These are phyloP conservation scores for Fusarium albosuccineum DNA, from an alignment of 2,329 filamentous ascomycete genomes.

Conservation along the genomic window DNA sequence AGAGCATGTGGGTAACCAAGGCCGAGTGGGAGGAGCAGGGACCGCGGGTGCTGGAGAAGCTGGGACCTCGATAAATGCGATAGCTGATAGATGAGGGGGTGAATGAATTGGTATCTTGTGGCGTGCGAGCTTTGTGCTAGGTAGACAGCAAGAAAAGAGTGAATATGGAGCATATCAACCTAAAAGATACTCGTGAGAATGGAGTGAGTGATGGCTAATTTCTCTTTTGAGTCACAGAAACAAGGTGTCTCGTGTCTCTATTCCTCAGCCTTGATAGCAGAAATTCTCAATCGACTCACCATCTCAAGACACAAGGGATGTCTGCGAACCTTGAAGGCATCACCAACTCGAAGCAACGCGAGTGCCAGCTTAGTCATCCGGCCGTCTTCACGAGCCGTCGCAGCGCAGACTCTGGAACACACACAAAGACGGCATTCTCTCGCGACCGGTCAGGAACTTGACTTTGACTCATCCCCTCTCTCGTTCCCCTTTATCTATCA, in stretches of 20 bases:
- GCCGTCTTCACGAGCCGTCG: conserved; percentile 14
- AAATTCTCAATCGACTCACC: background rate
- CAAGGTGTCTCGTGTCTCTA: too few species aligned
- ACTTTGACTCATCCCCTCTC: background rate
- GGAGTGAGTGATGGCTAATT: background rate
- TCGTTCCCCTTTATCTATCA: background rate
- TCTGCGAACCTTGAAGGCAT: conserved; percentile 9
- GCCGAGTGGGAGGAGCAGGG: conserved; percentile 97
- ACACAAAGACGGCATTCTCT: conserved; percentile 13
- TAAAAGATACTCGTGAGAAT: background rate
- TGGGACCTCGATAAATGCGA: conserved; percentile 80
- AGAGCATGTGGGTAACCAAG: conserved; percentile 99
- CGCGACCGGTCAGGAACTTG: conserved; percentile 18
- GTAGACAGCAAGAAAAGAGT: conserved; percentile 46
- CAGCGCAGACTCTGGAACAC: conserved; percentile 26
- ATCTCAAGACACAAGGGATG: background rate
- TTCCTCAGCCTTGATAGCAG: too few species aligned
- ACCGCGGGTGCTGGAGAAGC: conserved; percentile 85
- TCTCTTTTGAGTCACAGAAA: too few species aligned
- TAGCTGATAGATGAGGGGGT: conserved; percentile 22
- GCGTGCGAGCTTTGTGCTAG: conserved; percentile 32
- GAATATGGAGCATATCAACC: background rate
- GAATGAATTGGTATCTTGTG: conserved; percentile 34
- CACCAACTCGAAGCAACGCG: conserved; percentile 9
- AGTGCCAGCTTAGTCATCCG: conserved; percentile 37